Evolutionary conservation across 495 filamentous ascomycete genomes (phyloP), one percentile per base, ranked within the genome.

Genomic region (Penicillium alfredii): DNA sequence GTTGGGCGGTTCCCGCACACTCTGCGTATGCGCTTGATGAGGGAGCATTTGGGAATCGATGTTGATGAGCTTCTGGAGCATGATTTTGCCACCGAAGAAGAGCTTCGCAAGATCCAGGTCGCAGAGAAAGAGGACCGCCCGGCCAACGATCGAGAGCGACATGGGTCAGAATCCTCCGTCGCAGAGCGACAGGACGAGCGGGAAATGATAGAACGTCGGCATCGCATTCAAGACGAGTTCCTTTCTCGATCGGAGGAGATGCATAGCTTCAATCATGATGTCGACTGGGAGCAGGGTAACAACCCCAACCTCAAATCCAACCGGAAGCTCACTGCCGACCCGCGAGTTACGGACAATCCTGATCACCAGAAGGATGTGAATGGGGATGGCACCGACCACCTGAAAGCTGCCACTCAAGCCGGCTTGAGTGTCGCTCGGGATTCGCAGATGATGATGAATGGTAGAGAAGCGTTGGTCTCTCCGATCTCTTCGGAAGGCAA

Each of bases 21-120:
- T 0, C 76, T 98, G 42, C 84, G 92, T 3, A 81, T 95, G 71
- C 79, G 93, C 25, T 64, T 99, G 29, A 97, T 97, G 92, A 78
- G 92, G 43, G 92, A 99, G 61, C 92, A 99, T 71, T 73, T 99
- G 22, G 92, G 92, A 21, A 66, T 99, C 35, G 92, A 97, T 52
- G 86, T 94, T 12, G 92, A 99, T 53, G 87, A 84, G 53, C 74
- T 94, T 37, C 70, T 86, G 65, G 88, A 92, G 44, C 82, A 89
- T 30, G 86, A 94, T 45, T 73, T 70, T 13, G 54, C 58, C 8
- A 63, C 59, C 3, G 65, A 71, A 46, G 63, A 68, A 49, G 63
- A 68, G 38, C 37, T 63, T n/a, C 60, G 58, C 28, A 63, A 58
- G 27, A 65, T 66, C 15, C 53, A 69, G 30, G 56, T 61, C 6